Conservation (phyloP, 2,329 filamentous ascomycete genomes). For the Microsporum audouinii region DNA sequence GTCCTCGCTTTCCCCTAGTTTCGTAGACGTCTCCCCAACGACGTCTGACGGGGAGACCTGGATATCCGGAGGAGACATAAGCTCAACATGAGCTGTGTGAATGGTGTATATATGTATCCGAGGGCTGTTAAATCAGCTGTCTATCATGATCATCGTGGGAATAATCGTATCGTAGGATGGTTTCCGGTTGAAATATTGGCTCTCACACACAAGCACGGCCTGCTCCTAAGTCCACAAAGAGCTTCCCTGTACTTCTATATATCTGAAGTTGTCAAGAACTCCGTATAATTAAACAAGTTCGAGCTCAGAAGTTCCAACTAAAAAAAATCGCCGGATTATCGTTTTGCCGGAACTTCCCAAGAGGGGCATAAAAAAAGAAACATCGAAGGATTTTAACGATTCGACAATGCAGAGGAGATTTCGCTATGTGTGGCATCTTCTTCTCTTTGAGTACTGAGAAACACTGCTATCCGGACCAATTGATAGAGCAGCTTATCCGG, state of each 20-base stretch:
- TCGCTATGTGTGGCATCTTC: conserved; percentile 42
- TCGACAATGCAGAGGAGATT: not conserved
- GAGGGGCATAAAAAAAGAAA: not conserved
- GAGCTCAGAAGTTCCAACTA: not conserved
- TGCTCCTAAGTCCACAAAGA: not conserved
- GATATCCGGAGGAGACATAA: conserved; percentile 10
- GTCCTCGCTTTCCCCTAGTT: not conserved
- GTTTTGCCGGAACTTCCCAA: not conserved
- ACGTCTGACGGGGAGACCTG: conserved; percentile 1
- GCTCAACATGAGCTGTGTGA: conserved; percentile 10
- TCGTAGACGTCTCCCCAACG: not conserved
- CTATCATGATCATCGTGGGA: not conserved
- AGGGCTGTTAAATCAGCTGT: not conserved
- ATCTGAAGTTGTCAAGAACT: not conserved
- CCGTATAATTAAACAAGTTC: not conserved
- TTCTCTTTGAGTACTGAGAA: conserved; percentile 35
- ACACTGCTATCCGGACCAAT: conserved; percentile 23
- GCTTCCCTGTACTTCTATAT: not conserved
- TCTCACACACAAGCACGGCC: not conserved
- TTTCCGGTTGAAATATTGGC: not conserved
- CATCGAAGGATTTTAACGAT: not conserved
- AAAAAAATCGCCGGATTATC: not conserved
- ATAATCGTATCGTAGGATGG: not conserved
- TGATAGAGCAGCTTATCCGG: conserved; percentile 26
- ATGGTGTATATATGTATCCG: not conserved